These are phyloP conservation scores for Stemphylium vesicarium DNA, from an alignment of 2,329 filamentous ascomycete species.

Conservation along the genomic window DNA sequence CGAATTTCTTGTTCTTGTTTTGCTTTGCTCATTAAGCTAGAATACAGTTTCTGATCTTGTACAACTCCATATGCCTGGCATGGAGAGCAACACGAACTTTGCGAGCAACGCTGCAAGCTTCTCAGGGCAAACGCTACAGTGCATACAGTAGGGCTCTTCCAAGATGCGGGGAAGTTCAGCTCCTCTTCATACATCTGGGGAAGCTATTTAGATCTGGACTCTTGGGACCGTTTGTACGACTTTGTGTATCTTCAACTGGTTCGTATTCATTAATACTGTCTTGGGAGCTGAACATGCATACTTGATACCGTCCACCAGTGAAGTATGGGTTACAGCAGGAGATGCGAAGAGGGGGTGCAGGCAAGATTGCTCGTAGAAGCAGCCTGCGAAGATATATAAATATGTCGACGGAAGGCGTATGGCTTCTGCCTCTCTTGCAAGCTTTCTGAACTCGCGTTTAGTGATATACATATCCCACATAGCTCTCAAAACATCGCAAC, in stretches of 20 bases:
- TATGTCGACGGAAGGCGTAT: not conserved
- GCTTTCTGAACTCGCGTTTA: not conserved
- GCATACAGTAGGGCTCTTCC: too few species aligned
- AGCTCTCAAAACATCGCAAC: not conserved
- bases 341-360: not conserved
- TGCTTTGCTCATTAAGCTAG: not conserved
- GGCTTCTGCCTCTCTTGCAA: not conserved
- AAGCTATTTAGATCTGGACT: not conserved
- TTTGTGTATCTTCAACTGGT: not conserved
- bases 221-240: not conserved
- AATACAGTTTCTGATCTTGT: not conserved
- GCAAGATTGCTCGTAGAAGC: not conserved
- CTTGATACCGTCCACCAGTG: not conserved
- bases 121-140: too few species aligned
- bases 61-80: not conserved
- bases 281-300: not conserved
- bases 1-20: not conserved
- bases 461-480: not conserved
- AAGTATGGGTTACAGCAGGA: not conserved
- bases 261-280: slow-evolving; percentile 1
- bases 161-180: not conserved
- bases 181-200: not conserved
- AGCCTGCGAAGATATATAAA: not conserved
- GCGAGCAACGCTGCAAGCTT: too few species aligned
- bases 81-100: not conserved